A percentile compares a stretch with the other conserved stretches of the same genome.
These are phyloP conservation scores for Suhomyces tanzawaensis DNA, from an alignment of 805 yeast species.

Conservation along the genomic window DNA sequence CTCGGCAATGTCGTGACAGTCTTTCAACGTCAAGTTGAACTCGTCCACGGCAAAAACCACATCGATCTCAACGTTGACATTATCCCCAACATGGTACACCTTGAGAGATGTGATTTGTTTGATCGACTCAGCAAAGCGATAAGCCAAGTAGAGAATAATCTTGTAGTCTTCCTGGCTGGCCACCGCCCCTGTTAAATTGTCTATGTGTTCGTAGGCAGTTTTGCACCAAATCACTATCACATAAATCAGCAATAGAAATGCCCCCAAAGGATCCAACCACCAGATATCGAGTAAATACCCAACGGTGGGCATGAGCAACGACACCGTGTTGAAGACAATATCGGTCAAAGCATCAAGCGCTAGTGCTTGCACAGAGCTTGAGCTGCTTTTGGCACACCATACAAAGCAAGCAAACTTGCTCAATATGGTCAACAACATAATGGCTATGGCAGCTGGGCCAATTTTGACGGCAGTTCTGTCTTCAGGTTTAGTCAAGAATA, in stretches of 20 bases:
- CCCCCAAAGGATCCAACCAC: conserved; percentile 80
- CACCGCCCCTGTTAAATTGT: conserved; percentile 71
- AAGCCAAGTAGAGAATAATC: conserved; percentile 63
- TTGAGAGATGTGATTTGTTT: conserved; percentile 61
- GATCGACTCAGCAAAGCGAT: conserved; percentile 67
- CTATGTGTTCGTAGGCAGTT: conserved; percentile 69
- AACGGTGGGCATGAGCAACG: conserved; percentile 64
- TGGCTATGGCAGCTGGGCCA: conserved; percentile 48
- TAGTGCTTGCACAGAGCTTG: conserved; percentile 71
- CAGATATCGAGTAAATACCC: conserved; percentile 54
- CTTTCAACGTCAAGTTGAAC: conserved; percentile 51
- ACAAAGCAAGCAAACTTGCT: conserved; percentile 60
- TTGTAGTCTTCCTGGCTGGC: conserved; percentile 63
- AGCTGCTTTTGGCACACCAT: conserved; percentile 58
- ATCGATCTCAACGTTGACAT: conserved; percentile 74
- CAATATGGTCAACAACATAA: conserved; percentile 63
- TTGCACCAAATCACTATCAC: conserved; percentile 61
- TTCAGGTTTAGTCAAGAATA: conserved; percentile 34
- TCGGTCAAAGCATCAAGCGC: conserved; percentile 84
- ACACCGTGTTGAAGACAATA: conserved; percentile 67
- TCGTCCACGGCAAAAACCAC: conserved; percentile 49
- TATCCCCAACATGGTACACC: conserved; percentile 78
- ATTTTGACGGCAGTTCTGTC: conserved; percentile 44
- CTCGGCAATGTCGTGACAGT: conserved; percentile 78
- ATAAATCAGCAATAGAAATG: conserved; percentile 58